Percentiles rank a stretch among this genome's conserved stretches.
Conservation (phyloP, 129 eudicot genomes). For the Daucus carota region DNA sequence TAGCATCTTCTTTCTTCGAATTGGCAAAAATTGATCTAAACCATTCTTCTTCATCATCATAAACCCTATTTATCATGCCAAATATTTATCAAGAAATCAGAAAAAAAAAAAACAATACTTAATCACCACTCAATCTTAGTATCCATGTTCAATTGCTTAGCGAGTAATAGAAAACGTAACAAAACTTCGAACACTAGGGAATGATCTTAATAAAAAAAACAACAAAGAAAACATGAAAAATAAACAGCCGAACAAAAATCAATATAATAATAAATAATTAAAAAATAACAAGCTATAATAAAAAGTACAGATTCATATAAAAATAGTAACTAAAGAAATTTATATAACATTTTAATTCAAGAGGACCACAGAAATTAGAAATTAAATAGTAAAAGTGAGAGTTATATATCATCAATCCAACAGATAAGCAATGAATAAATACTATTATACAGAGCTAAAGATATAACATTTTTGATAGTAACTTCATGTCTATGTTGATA, state of each 20-base stretch:
- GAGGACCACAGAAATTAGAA: not conserved
- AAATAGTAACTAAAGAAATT: not conserved
- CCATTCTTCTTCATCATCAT: constrained; percentile 92
- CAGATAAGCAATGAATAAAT: not conserved
- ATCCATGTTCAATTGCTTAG: not conserved
- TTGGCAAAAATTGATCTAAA: constrained; percentile 83
- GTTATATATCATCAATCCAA: not conserved
- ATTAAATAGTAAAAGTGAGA: not conserved
- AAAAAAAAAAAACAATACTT: not conserved
- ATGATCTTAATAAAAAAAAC: not conserved
- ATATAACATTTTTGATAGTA: not conserved
- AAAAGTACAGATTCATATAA: not conserved
- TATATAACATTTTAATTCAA: too few species aligned
- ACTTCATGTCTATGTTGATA: not conserved
- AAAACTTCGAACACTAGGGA: not conserved
- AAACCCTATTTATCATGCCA: constrained; percentile 48
- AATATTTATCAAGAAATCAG: constrained; percentile 4
- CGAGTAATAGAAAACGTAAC: too few species aligned
- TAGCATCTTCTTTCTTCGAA: constrained; percentile 88
- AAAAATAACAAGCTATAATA: not conserved
- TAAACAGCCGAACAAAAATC: not conserved
- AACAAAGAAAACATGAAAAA: not conserved
- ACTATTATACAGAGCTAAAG: not conserved
- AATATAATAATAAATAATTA: not conserved
- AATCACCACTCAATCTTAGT: not conserved